Percentiles rank a stretch among this genome's conserved stretches.
These are phyloP conservation scores for Daldinia vernicosa DNA, from an alignment of 495 filamentous ascomycete species.

Conservation along the genomic window DNA sequence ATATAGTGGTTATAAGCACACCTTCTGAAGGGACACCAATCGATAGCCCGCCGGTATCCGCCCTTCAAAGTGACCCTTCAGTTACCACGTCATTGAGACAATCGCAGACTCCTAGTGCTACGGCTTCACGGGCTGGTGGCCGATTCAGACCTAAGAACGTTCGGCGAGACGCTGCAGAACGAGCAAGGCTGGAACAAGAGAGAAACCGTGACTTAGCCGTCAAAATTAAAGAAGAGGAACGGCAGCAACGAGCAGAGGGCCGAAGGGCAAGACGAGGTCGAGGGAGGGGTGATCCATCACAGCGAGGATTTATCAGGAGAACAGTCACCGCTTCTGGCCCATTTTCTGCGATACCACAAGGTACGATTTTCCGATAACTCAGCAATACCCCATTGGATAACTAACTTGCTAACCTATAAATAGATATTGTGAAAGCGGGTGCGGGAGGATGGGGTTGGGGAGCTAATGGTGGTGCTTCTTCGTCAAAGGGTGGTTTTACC, in stretches of 20 bases:
- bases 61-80: constrained; percentile 18
- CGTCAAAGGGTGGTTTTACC: constrained; percentile 44
- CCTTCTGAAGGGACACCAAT: neutral
- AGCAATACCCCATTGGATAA: neutral
- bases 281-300: constrained; percentile 46
- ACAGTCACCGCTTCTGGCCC: constrained; percentile 51
- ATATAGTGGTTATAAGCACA: neutral
- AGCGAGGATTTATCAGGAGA: constrained; percentile 49
- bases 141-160: constrained; percentile 56
- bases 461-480: constrained; percentile 41
- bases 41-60: constrained; percentile 5
- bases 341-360: constrained; percentile 48
- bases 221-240: constrained; percentile 47
- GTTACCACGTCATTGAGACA: constrained; percentile 15
- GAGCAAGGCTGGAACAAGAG: constrained; percentile 53
- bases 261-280: constrained; percentile 50
- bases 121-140: constrained; percentile 32
- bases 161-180: constrained; percentile 53
- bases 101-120: constrained; percentile 30
- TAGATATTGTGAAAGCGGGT: constrained; percentile 46
- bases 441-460: constrained; percentile 48
- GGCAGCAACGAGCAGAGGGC: constrained; percentile 45
- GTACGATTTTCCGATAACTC: constrained; percentile 37
- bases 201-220: constrained; percentile 39
- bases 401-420: constrained; percentile 24